Evolutionary conservation across 148 eudicot genomes (phyloP).

Genomic region (Silene latifolia): DNA sequence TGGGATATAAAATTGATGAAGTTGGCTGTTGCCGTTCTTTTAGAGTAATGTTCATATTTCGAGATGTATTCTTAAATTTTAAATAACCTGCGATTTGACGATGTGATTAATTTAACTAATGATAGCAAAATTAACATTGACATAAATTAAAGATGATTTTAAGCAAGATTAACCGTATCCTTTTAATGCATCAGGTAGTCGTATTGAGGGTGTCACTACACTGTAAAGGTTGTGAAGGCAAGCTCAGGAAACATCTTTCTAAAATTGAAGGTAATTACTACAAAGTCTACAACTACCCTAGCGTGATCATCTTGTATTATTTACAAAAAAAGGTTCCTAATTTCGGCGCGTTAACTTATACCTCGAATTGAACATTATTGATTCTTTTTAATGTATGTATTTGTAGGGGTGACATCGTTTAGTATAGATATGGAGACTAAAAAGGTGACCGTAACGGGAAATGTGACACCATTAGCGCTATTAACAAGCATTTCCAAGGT

Average conservation of each 20-base stretch:
- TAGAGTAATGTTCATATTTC: conserved; percentile 1
- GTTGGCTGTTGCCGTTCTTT: conserved; percentile 22
- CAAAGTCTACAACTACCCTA: no score
- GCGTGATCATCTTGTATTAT: no score
- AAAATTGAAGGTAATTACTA: conserved; percentile 68
- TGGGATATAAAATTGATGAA: conserved; percentile 12
- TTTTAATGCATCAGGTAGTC: conserved; percentile 52
- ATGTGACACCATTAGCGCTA: conserved; percentile 60
- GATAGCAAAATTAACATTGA: no score
- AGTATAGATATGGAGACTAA: conserved; percentile 65
- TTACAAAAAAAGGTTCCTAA: no score
- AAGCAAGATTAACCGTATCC: no score
- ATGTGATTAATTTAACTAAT: no score
- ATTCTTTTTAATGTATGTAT: no score
- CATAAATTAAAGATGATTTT: no score
- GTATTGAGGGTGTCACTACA: conserved; percentile 80
- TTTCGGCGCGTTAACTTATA: no score
- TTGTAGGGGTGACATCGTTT: conserved; percentile 72
- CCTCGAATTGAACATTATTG: no score
- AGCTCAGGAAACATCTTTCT: conserved; percentile 80
- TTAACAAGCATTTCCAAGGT: conserved; percentile 76
- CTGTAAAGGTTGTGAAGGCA: conserved; percentile 92
- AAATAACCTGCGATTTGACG: no score
- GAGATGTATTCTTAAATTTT: no score
- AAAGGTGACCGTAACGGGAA: conserved; percentile 75